Evolutionary conservation across 2,329 filamentous ascomycete genomes (phyloP).

Genomic region (Aaosphaeria arxii): DNA sequence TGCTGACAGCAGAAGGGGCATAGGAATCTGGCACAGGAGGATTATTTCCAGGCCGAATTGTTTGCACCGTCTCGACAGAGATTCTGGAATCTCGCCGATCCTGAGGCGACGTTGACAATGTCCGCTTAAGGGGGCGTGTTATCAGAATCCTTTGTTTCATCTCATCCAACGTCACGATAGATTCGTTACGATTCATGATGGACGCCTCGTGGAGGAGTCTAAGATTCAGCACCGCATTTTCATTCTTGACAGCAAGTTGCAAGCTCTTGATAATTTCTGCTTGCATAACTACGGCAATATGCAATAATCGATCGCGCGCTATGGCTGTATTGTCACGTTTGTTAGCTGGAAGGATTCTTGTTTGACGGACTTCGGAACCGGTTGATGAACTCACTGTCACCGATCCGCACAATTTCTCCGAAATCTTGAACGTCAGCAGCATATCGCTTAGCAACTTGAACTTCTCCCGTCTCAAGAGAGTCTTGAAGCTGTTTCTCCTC

Average conservation of each 20-base stretch:
- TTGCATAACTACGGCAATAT: constrained; percentile 40
- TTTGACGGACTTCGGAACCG: constrained; percentile 9
- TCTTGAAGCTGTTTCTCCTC: constrained; percentile 38
- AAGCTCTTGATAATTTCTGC: constrained; percentile 39
- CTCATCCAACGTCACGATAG: constrained; percentile 32
- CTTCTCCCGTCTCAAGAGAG: constrained; percentile 37
- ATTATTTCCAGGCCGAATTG: constrained; percentile 10
- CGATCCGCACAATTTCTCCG: constrained; percentile 34
- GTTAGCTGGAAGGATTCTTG: constrained; percentile 2
- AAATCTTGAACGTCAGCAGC: constrained; percentile 31
- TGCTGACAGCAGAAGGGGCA: constrained; percentile 17
- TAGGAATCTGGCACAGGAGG: constrained; percentile 11
- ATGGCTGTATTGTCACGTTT: constrained; percentile 21
- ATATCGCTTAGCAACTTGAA: constrained; percentile 32
- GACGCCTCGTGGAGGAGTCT: constrained; percentile 35
- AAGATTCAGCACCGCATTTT: constrained; percentile 32
- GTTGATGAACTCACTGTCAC: constrained; percentile 33
- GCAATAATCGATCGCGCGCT: constrained; percentile 35
- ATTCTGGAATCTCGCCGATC: constrained; percentile 2
- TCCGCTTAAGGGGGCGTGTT: constrained; percentile 17
- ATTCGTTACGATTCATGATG: constrained; percentile 32
- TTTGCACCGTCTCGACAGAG: constrained; percentile 12
- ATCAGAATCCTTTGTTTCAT: constrained; percentile 36
- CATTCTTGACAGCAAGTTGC: constrained; percentile 35
- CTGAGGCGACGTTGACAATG: constrained; percentile 6